Percentiles rank a stretch among this genome's conserved stretches.
phyloP scores from a whole-genome alignment of 2,329 filamentous ascomycete species.

The Escovopsis sp. region DNA sequence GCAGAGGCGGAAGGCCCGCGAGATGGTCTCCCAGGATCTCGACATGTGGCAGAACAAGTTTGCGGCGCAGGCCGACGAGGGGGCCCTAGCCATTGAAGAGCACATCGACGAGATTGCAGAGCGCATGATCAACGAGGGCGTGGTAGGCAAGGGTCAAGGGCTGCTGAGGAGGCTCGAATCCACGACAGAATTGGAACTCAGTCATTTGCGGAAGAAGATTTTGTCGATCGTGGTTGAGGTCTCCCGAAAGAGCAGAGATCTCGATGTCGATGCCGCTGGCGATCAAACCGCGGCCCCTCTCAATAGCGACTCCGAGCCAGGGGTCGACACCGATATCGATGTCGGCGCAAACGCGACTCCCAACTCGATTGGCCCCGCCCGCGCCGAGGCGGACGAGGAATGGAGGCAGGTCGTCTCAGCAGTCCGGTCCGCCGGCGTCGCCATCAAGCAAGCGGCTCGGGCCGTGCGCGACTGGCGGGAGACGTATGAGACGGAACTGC shows the following conservation, averaged over 20 bases:
- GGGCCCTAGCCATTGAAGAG: slow-evolving; percentile 55
- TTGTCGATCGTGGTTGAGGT: slow-evolving; percentile 40
- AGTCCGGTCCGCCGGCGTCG: slow-evolving; percentile 52
- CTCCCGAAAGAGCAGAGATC: slow-evolving; percentile 20
- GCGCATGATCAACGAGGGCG: slow-evolving; percentile 45
- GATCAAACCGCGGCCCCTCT: too few species aligned
- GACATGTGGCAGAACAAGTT: slow-evolving; percentile 81
- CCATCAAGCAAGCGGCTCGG: slow-evolving; percentile 64
- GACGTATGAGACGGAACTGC: slow-evolving; percentile 53
- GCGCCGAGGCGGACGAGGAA: slow-evolving; percentile 13
- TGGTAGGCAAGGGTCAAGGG: slow-evolving; percentile 47
- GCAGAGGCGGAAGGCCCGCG: slow-evolving; percentile 40
- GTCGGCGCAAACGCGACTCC: too few species aligned
- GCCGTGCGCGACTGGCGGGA: slow-evolving; percentile 63
- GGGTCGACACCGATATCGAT: slow-evolving; percentile 22
- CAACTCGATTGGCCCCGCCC: too few species aligned
- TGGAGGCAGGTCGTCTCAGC: slow-evolving; percentile 28
- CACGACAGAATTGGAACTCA: slow-evolving; percentile 47
- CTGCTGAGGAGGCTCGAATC: slow-evolving; percentile 55
- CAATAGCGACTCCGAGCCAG: too few species aligned
- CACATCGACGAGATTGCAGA: slow-evolving; percentile 43
- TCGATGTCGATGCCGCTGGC: slow-evolving; percentile 23
- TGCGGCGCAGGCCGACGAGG: slow-evolving; percentile 69
- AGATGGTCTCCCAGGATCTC: slow-evolving; percentile 63
- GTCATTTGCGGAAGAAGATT: slow-evolving; percentile 51